These are phyloP conservation scores for Globisporangium parvum DNA, from an alignment of 352 stramenopile species.

Conservation along the genomic window DNA sequence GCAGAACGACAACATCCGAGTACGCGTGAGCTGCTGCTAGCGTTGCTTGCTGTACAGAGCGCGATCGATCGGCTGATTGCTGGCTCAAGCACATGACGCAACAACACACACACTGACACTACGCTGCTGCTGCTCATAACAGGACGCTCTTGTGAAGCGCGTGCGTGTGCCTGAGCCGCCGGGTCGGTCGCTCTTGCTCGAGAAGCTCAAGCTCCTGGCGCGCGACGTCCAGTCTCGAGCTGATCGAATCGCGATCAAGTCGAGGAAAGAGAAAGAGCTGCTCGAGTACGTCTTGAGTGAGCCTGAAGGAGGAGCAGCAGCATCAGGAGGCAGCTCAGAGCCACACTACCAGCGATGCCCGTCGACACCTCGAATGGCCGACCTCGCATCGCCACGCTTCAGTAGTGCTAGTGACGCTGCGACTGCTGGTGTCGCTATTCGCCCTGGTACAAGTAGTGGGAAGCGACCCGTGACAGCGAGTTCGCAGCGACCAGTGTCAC, in stretches of 20 bases:
- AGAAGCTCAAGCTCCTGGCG: slow-evolving; percentile 68
- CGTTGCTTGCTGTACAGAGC: background rate
- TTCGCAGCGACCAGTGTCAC: slow-evolving; percentile 49
- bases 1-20: slow-evolving; percentile 70
- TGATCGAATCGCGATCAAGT: slow-evolving; percentile 14
- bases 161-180: slow-evolving; percentile 52
- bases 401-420: background rate
- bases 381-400: slow-evolving; percentile 18
- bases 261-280: slow-evolving; percentile 47
- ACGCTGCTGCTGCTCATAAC: background rate
- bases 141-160: slow-evolving; percentile 57
- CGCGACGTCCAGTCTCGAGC: slow-evolving; percentile 23
- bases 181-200: slow-evolving; percentile 52
- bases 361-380: slow-evolving; percentile 42
- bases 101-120: background rate
- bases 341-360: slow-evolving; percentile 10
- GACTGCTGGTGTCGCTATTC: slow-evolving; percentile 18
- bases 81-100: background rate
- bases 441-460: slow-evolving; percentile 43
- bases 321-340: slow-evolving; percentile 4
- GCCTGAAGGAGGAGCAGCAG: slow-evolving; percentile 1
- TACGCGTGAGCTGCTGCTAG: slow-evolving; percentile 14
- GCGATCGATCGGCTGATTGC: background rate
- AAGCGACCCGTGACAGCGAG: slow-evolving; percentile 32
- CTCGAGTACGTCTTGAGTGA: slow-evolving; percentile 53